Evolutionary conservation across 1,284 basidiomycete species (phyloP).

Genomic region (Leccinum fuscescens): DNA sequence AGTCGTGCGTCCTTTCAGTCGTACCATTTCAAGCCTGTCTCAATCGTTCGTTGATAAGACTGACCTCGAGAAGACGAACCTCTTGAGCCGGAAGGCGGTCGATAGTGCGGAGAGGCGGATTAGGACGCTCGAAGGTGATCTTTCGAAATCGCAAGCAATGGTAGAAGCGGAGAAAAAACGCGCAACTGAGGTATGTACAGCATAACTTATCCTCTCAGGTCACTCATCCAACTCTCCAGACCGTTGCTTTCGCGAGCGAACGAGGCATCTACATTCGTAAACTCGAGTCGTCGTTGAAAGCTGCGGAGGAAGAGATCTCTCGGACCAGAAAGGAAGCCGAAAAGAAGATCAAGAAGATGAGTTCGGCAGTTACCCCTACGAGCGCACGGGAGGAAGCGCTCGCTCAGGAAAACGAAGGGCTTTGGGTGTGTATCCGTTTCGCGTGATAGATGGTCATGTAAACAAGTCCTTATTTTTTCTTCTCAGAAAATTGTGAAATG

Average conservation of each 20-base stretch:
- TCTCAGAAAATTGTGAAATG: slow-evolving; percentile 84
- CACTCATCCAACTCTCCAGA: slow-evolving; percentile 16
- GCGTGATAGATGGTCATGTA: not conserved
- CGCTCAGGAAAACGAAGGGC: slow-evolving; percentile 53
- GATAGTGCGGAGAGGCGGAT: slow-evolving; percentile 43
- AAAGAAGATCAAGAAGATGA: slow-evolving; percentile 46
- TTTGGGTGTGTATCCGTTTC: slow-evolving; percentile 52
- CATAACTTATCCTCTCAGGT: not conserved
- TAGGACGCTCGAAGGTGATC: slow-evolving; percentile 26
- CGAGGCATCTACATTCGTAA: slow-evolving; percentile 27
- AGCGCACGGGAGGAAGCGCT: slow-evolving; percentile 43
- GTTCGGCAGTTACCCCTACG: slow-evolving; percentile 27
- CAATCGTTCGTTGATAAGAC: slow-evolving; percentile 35
- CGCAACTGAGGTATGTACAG: slow-evolving; percentile 29
- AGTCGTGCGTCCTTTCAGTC: slow-evolving; percentile 43
- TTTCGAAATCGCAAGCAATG: slow-evolving; percentile 35
- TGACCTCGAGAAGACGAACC: slow-evolving; percentile 49
- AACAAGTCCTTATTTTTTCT: not conserved
- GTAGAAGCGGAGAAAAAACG: slow-evolving; percentile 41
- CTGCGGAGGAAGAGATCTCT: slow-evolving; percentile 30
- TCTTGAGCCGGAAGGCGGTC: slow-evolving; percentile 40
- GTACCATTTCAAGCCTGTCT: not conserved
- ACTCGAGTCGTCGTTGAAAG: slow-evolving; percentile 22
- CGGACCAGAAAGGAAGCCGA: slow-evolving; percentile 51
- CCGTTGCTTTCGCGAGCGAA: slow-evolving; percentile 26